phyloP scores from a whole-genome alignment of 2,329 filamentous ascomycete species.

The Claviceps humidiphila region DNA sequence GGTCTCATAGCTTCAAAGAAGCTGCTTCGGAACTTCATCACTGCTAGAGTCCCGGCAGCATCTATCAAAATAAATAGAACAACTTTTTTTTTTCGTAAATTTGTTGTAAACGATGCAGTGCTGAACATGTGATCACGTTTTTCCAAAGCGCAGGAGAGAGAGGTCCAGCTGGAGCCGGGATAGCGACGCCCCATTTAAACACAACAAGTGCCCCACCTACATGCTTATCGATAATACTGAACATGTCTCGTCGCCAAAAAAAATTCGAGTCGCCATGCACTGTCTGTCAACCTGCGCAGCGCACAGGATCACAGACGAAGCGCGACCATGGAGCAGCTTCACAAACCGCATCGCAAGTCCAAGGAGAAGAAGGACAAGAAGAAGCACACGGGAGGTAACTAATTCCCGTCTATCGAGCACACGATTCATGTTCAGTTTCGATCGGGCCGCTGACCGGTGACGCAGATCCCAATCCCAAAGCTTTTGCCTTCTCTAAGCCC shows the following conservation, averaged over 20 bases:
- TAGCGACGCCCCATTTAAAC: not conserved
- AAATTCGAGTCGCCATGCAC: not conserved
- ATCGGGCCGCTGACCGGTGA: conserved; percentile 3
- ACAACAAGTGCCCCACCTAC: not conserved
- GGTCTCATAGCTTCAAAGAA: no score
- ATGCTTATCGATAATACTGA: conserved; percentile 3
- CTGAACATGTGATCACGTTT: no score
- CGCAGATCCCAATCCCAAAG: conserved; percentile 70
- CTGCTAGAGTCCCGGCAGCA: no score
- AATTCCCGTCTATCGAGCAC: no score
- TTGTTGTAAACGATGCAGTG: no score
- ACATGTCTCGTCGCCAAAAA: not conserved
- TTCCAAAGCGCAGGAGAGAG: not conserved
- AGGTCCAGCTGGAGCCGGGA: no score
- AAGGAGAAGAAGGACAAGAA: conserved; percentile 98
- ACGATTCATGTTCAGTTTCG: no score
- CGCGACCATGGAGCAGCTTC: conserved; percentile 58
- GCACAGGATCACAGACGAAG: conserved; percentile 1
- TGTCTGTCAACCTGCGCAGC: not conserved
- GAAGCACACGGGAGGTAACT: conserved; percentile 42
- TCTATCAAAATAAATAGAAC: no score
- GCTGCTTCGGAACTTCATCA: no score
- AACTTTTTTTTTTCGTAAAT: no score
- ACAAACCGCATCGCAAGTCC: conserved; percentile 71
- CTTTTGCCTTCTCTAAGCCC: conserved; percentile 73